Percentiles rank a stretch among this genome's conserved stretches.
These are phyloP conservation scores for Globisporangium barbulae DNA, from an alignment of 352 stramenopile species.

Conservation along the genomic window DNA sequence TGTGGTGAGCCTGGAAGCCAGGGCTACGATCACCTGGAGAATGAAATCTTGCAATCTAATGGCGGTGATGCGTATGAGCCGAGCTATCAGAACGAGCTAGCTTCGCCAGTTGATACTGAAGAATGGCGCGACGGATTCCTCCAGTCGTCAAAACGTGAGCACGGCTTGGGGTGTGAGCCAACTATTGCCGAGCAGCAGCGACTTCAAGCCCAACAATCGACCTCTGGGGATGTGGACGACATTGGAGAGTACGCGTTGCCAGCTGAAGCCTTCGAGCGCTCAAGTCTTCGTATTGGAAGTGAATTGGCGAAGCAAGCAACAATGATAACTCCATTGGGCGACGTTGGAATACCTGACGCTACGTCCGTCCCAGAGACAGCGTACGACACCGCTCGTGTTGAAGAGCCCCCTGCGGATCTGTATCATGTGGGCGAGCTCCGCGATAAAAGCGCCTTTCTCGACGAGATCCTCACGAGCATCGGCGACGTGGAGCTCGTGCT, in stretches of 20 bases:
- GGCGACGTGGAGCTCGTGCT: constrained; percentile 55
- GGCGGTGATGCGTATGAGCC: neutral
- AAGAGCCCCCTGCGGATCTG: neutral
- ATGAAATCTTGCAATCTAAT: neutral
- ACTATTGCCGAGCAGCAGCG: neutral
- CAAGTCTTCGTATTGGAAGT: neutral
- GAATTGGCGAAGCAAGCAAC: neutral
- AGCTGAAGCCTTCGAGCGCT: neutral
- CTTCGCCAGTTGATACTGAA: neutral
- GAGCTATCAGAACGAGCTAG: constrained; percentile 3
- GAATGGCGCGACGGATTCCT: neutral
- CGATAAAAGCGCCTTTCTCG: constrained; percentile 44
- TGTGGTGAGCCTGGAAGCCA: neutral
- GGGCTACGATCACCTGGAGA: neutral
- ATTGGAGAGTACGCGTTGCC: neutral
- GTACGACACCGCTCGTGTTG: neutral
- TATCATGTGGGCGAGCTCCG: constrained; percentile 16
- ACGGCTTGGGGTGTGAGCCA: neutral
- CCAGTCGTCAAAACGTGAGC: neutral
- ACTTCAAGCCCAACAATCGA: neutral
- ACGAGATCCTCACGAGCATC: constrained; percentile 59
- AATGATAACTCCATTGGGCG: neutral
- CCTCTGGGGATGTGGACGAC: neutral
- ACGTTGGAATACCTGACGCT: neutral
- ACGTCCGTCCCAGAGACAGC: neutral